A percentile compares a stretch with the other conserved stretches of the same genome.
These are phyloP conservation scores for Areca catechu DNA, from an alignment of 176 grass and related monocot genomes.

Conservation along the genomic window DNA sequence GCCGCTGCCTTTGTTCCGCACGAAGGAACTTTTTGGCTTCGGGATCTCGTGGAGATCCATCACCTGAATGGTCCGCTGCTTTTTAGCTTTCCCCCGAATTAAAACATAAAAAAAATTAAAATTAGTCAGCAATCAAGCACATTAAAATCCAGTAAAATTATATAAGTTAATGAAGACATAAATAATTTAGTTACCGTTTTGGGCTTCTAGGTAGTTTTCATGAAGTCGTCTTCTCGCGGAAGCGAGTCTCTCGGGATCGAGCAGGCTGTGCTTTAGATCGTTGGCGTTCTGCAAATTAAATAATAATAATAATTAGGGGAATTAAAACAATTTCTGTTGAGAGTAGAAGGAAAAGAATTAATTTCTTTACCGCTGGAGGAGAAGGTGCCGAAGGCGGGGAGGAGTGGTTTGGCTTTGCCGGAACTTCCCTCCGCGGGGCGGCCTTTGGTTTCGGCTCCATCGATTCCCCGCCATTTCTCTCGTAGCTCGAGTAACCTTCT, in stretches of 20 bases:
- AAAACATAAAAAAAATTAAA: neutral
- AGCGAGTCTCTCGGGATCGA: conserved; percentile 43
- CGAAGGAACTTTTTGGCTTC: conserved; percentile 47
- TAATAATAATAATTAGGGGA: too few relatives aligned
- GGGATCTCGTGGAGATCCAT: conserved; percentile 77
- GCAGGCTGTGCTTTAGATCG: conserved; percentile 31
- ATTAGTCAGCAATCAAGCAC: too few relatives aligned
- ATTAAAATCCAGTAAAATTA: too few relatives aligned
- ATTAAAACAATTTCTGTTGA: too few relatives aligned
- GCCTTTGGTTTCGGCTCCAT: conserved; percentile 10
- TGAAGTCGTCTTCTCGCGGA: conserved; percentile 67
- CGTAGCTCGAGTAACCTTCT: too few relatives aligned
- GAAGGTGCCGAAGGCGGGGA: conserved; percentile 24
- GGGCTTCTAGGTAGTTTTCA: conserved; percentile 78
- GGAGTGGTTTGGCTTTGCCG: conserved; percentile 18
- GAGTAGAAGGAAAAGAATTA: too few relatives aligned
- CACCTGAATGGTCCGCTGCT: conserved; percentile 70
- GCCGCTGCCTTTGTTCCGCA: conserved; percentile 32
- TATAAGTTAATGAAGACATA: too few relatives aligned
- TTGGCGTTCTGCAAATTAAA: conserved; percentile 19
- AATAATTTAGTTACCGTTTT: conserved; percentile 36
- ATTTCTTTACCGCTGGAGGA: conserved; percentile 26
- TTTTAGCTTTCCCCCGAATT: conserved; percentile 38
- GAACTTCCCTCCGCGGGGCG: conserved; percentile 4
- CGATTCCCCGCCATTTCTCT: conserved; percentile 8